These are phyloP conservation scores for Yamadazyma songkhlaensis DNA, from an alignment of 1,139 yeast species.

Conservation along the genomic window DNA sequence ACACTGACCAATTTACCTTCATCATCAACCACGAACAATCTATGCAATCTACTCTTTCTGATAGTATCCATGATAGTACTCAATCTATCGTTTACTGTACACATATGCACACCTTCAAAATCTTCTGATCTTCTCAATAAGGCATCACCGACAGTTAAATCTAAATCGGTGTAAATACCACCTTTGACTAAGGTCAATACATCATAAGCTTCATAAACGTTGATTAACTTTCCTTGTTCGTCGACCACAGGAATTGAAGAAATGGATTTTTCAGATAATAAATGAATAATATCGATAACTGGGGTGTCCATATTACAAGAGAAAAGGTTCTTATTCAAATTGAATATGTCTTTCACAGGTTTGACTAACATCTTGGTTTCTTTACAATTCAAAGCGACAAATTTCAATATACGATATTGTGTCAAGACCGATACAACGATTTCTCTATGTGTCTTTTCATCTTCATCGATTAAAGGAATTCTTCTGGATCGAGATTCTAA, in stretches of 20 bases:
- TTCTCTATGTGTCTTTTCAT: constrained; percentile 89
- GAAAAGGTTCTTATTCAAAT: constrained; percentile 57
- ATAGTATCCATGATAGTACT: constrained; percentile 94
- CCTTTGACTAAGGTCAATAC: constrained; percentile 91
- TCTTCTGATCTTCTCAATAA: constrained; percentile 92
- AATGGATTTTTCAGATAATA: constrained; percentile 74
- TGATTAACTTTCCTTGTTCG: constrained; percentile 67
- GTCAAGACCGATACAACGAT: constrained; percentile 94
- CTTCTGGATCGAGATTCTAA: constrained; percentile 86
- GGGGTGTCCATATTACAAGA: constrained; percentile 92
- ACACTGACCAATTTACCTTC: constrained; percentile 77
- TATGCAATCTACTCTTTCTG: constrained; percentile 84
- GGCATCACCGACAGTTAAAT: constrained; percentile 94
- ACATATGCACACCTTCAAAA: constrained; percentile 97
- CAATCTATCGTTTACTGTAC: constrained; percentile 82
- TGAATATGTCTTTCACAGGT: constrained; percentile 72
- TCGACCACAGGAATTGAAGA: constrained; percentile 94
- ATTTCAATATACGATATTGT: constrained; percentile 92
- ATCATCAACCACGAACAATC: constrained; percentile 89
- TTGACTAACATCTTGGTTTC: constrained; percentile 83
- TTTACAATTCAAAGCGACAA: constrained; percentile 93
- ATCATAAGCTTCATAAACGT: constrained; percentile 96
- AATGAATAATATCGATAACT: constrained; percentile 88
- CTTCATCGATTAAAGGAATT: constrained; percentile 91
- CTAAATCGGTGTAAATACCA: constrained; percentile 88